Evolutionary conservation across 2,329 filamentous ascomycete genomes (phyloP).

Genomic region (Pseudopyricularia javanii): DNA sequence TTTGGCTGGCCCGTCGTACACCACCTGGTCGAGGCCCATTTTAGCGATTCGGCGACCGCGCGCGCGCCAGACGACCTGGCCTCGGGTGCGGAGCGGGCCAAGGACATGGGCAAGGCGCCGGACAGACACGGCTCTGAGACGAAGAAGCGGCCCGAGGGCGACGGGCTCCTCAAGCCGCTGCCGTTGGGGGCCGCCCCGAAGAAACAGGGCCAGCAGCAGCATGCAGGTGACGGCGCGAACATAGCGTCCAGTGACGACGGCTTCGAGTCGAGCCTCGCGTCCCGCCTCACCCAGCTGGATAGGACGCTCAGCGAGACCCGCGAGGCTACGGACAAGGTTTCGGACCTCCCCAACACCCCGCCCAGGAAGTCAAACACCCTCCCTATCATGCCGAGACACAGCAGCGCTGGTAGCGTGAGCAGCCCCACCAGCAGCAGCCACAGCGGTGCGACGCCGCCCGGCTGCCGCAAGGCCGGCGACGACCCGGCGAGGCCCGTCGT

Average conservation of each 20-base stretch:
- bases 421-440: constrained; percentile 9
- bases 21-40: constrained; percentile 90
- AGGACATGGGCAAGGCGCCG: constrained; percentile 41
- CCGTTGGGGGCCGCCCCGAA: background rate
- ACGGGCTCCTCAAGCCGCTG: background rate
- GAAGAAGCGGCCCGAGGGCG: constrained; percentile 16
- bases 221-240: no score
- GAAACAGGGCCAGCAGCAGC: constrained; percentile 1
- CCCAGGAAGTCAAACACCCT: constrained; percentile 7
- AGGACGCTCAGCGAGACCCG: constrained; percentile 16
- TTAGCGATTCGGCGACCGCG: constrained; percentile 61
- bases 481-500: constrained; percentile 5
- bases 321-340: constrained; percentile 31
- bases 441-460: background rate
- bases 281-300: constrained; percentile 3
- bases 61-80: constrained; percentile 57
- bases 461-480: background rate
- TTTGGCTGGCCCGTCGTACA: constrained; percentile 96
- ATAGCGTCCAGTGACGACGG: background rate
- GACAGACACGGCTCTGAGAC: constrained; percentile 56
- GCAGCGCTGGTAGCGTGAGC: background rate
- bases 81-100: constrained; percentile 55
- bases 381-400: constrained; percentile 4
- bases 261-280: no score
- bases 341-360: constrained; percentile 25